These are phyloP conservation scores for Nakazawaea anatomiae DNA, from an alignment of 805 yeast species.

Conservation along the genomic window DNA sequence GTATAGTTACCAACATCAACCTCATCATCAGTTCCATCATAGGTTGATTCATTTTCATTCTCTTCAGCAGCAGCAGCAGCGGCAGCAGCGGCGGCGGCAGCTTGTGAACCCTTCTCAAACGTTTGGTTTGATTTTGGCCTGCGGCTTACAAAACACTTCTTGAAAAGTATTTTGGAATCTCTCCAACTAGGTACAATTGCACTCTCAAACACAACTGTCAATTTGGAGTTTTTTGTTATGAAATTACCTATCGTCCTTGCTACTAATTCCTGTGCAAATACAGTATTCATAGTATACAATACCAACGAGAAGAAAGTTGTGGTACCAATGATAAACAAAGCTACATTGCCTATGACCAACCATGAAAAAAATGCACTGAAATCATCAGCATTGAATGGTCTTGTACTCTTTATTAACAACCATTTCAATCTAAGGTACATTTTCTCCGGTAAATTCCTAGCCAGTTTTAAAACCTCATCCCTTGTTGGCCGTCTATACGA, in stretches of 20 bases:
- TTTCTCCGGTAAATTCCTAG: slow-evolving; percentile 11
- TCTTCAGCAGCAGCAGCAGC: slow-evolving; percentile 20
- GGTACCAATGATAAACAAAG: slow-evolving; percentile 78
- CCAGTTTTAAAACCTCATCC: slow-evolving; percentile 11
- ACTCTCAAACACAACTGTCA: slow-evolving; percentile 82
- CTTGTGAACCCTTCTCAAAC: slow-evolving; percentile 69
- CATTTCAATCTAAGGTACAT: slow-evolving; percentile 47
- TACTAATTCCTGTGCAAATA: slow-evolving; percentile 82
- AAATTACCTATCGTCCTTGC: slow-evolving; percentile 79
- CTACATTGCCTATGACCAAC: slow-evolving; percentile 82
- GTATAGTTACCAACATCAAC: slow-evolving; percentile 96
- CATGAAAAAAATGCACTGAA: slow-evolving; percentile 86
- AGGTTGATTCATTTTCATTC: slow-evolving; percentile 16
- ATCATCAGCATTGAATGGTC: slow-evolving; percentile 92
- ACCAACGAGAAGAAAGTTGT: slow-evolving; percentile 86
- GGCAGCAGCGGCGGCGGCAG: slow-evolving; percentile 61
- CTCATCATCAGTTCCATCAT: slow-evolving; percentile 62
- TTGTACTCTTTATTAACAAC: slow-evolving; percentile 65
- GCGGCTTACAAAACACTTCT: slow-evolving; percentile 78
- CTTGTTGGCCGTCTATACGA: slow-evolving; percentile 4
- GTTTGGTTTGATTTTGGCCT: slow-evolving; percentile 53
- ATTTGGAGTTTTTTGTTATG: slow-evolving; percentile 75
- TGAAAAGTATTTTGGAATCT: slow-evolving; percentile 77
- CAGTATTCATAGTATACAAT: slow-evolving; percentile 72
- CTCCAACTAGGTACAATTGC: slow-evolving; percentile 95